phyloP scores from a whole-genome alignment of 2,329 filamentous ascomycete genomes.

The Sporothrix curviconia region DNA sequence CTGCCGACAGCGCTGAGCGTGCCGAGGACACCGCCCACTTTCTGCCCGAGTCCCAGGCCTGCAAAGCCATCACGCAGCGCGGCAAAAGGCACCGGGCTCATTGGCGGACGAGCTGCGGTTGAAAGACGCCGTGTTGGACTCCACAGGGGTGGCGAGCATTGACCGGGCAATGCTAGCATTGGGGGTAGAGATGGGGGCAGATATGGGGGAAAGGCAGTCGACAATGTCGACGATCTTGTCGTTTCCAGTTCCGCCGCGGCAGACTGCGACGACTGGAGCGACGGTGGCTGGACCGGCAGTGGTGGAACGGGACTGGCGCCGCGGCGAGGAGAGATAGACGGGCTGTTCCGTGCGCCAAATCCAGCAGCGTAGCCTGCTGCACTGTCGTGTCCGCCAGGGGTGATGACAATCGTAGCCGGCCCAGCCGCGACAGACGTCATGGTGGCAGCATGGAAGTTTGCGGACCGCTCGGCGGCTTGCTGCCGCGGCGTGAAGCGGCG shows the following conservation, averaged over 20 bases:
- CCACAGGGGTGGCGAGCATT: slow-evolving; percentile 16
- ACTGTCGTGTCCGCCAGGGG: slow-evolving; percentile 43
- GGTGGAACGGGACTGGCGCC: slow-evolving; percentile 27
- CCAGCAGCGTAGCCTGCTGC: background rate
- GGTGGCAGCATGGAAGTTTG: slow-evolving; percentile 26
- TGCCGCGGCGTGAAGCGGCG: slow-evolving; percentile 47
- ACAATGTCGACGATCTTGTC: background rate
- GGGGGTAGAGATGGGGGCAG: too few species aligned
- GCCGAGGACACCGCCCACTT: slow-evolving; percentile 20
- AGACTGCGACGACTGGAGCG: slow-evolving; percentile 24
- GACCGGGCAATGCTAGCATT: slow-evolving; percentile 14
- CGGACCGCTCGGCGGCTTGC: slow-evolving; percentile 39
- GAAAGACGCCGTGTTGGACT: slow-evolving; percentile 1
- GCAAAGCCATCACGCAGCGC: slow-evolving; percentile 21
- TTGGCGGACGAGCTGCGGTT: slow-evolving; percentile 16
- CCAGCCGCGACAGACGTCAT: background rate
- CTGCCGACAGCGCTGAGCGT: slow-evolving; percentile 15
- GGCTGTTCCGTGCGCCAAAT: slow-evolving; percentile 16
- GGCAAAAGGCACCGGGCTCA: slow-evolving; percentile 19
- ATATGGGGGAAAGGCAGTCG: too few species aligned
- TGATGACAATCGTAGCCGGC: slow-evolving; percentile 12
- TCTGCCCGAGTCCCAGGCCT: slow-evolving; percentile 19
- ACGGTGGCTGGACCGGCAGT: slow-evolving; percentile 28
- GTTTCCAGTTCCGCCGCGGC: slow-evolving; percentile 16
- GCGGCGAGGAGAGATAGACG: slow-evolving; percentile 24